These are phyloP conservation scores for Phyllosticta citribraziliensis DNA, from an alignment of 2,329 filamentous ascomycete species.

Conservation along the genomic window DNA sequence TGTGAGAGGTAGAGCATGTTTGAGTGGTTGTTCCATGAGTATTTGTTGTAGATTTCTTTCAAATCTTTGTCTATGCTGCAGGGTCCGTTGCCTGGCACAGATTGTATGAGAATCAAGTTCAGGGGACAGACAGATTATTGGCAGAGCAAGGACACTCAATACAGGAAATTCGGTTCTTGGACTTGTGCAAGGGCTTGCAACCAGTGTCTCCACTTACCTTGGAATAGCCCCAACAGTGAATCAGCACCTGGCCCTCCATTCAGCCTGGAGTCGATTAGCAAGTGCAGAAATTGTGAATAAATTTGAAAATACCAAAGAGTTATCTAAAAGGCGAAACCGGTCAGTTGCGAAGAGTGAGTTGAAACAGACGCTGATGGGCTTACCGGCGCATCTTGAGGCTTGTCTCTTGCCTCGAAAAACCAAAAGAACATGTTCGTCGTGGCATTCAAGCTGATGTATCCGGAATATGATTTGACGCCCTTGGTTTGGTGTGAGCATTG, in stretches of 20 bases:
- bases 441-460: constrained; percentile 27
- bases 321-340: background rate
- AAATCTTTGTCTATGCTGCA: constrained; percentile 34
- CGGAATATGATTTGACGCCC: constrained; percentile 28
- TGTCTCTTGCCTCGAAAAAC: constrained; percentile 40
- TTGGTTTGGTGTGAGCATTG: background rate
- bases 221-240: constrained; percentile 26
- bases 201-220: constrained; percentile 30
- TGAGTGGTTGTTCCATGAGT: constrained; percentile 30
- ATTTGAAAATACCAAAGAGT: background rate
- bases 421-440: constrained; percentile 34
- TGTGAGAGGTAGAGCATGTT: constrained; percentile 32
- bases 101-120: constrained; percentile 12
- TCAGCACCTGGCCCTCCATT: constrained; percentile 34
- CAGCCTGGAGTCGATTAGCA: background rate
- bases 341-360: background rate
- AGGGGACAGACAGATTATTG: constrained; percentile 15
- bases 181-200: constrained; percentile 38
- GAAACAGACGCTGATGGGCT: background rate
- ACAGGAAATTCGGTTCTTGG: constrained; percentile 25
- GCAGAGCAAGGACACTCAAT: background rate
- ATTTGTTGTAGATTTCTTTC: constrained; percentile 27
- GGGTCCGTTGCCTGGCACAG: constrained; percentile 31
- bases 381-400: constrained; percentile 20
- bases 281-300: background rate